These are phyloP conservation scores for Boletellus ananas DNA, from an alignment of 768 basidiomycete species.

Conservation along the genomic window DNA sequence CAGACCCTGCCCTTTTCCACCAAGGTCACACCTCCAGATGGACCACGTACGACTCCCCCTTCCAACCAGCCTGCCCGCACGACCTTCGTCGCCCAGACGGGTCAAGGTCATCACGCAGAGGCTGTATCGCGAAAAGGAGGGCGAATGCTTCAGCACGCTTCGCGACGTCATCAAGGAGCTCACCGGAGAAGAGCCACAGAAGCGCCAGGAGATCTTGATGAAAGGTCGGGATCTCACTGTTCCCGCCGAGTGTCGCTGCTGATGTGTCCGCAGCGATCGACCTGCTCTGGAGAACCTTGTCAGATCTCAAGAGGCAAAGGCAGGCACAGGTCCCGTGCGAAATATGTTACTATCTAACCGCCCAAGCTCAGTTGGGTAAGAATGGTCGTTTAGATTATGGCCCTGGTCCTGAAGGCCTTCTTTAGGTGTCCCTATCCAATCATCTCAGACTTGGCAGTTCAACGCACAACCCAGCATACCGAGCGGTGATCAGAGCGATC, in stretches of 20 bases:
- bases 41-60: not conserved
- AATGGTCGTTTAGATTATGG: not conserved
- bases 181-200: slow-evolving; percentile 14
- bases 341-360: not conserved
- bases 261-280: slow-evolving; percentile 4
- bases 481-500: not conserved
- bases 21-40: slow-evolving; percentile 1
- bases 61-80: too few relatives aligned
- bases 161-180: slow-evolving; percentile 13
- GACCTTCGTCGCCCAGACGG: not conserved
- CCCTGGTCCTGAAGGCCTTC: not conserved
- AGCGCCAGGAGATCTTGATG: slow-evolving; percentile 19
- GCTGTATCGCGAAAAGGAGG: slow-evolving; percentile 23
- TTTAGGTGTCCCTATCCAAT: slow-evolving; percentile 2
- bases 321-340: not conserved
- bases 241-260: not conserved
- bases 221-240: slow-evolving; percentile 15
- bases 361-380: not conserved
- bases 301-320: not conserved
- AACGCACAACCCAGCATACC: not conserved
- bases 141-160: slow-evolving; percentile 13
- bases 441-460: not conserved
- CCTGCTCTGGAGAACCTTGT: not conserved
- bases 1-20: not conserved
- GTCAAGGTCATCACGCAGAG: slow-evolving; percentile 16